Base-by-base conservation (phyloP, 345 rosid genomes). In the Moricandia moricandioides region DNA sequence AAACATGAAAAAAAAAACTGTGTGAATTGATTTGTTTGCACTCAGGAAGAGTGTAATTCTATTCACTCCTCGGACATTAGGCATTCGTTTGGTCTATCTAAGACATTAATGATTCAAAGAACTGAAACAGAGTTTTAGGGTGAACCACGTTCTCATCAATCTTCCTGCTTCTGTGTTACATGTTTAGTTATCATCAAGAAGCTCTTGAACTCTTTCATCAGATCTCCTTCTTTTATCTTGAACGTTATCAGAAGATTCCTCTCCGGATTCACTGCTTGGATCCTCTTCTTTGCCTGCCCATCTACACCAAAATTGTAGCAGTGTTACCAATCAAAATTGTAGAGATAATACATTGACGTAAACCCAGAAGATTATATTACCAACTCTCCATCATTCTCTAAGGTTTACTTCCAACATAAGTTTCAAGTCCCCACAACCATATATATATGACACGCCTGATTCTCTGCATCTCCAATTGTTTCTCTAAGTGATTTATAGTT, bases 161-260 rank as follows among this genome's bases (percentile, higher is more conserved):
- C 57, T 17, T 52, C n/a, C n/a, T 55, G 30, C 59, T 55, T 55
- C 59, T 21, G 59, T 30, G 59, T 55, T 55, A 55, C 59, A 55
- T 55, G n/a, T 55, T 21, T 21, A 55, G 30, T 55, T 5, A 55
- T 21, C n/a, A 55, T 55, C 30, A 55, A 55, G 30, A 55, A 21
- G n/a, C 30, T 55, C 30, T 24, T 24, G n/a, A 55, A 55, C 11
- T 55, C 59, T 55, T 55, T 55, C 29, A 18, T 54, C 58, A 54
- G 30, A 17, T 52, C 30, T 8, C 59, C 59, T 51, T 51, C 11
- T 21, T 9, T 21, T 55, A 55, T 24, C 59, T 55, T 21, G 24
- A 55, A 21, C 6, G 59, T 52, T 52, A 24, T 24, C 29, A 55
- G n/a, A n/a, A n/a, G 29, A 54, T 54, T 54, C 13, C 30, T 54